Base-by-base conservation (phyloP, 2,329 filamentous ascomycete species). In the Metarhizium brunneum region DNA sequence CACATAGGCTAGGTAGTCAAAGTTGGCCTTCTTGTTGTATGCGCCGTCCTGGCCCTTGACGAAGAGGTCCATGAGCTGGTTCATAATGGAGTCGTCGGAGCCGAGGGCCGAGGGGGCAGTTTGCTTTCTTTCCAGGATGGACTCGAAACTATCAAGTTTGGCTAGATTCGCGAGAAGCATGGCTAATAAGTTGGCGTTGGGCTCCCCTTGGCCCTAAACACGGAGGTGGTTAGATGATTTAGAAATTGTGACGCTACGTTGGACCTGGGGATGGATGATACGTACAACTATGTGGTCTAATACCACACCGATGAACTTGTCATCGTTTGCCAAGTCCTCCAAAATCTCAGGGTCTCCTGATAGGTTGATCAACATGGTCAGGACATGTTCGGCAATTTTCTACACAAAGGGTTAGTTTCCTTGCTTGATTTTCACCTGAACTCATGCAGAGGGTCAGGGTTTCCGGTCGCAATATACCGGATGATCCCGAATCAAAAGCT, bases 1-100 rank as follows among this genome's bases (percentile, higher is more conserved):
- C 55, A 96, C 78, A 67, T 97, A 99, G 47, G 91, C 85, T 29
- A 99, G 81, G 71, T 97, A 96, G 73, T 99, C 91, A 69, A 85
- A 97, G 71, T 92, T 82, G 58, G 91, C 91, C 30, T 87, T 70
- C 66, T 88, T 86, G 77, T 97, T 97, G 71, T 94, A 91, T 10
- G 79, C 77, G 29, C 87, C 88, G 58, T 88, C 85, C 25, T 89
- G 85, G 20, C 92, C 92, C 74, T 94, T 95, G 67, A 97, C 94
- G 68, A 99, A 99, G 63, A 95, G 86, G 69, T 97, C 94, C 69
- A 99, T 84, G 35, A 99, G 76, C 71, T 97, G 94, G 69, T 96
- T 91, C 64, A 97, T 82, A 4, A 90, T 85, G 57, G 83, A 78
- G 40, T 85, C 80, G 45, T 90, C 88, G 1, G 83, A 87, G 6